Evolutionary conservation across 1,139 yeast genomes (phyloP), one percentile per base, ranked within the genome.

Genomic region (Blastobotrys illinoisensis): DNA sequence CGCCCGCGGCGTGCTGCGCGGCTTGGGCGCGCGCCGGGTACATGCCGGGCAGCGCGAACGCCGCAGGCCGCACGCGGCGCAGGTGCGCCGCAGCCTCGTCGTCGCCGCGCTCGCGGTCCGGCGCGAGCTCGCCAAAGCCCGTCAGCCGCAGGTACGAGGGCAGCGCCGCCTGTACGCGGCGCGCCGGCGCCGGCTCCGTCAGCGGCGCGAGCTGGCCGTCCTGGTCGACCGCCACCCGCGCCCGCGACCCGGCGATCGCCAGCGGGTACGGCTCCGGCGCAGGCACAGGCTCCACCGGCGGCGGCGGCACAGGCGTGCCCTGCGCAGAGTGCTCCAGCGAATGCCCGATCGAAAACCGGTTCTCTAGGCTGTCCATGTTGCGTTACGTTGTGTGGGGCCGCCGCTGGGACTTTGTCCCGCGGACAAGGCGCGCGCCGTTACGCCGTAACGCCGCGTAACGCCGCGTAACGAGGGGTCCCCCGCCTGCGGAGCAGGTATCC

Each of bases 71-170:
- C 40, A 32, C 40, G 16, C 40, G 40, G 40, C 16, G 3, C 40
- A 32, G 3, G 3, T 32, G 40, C 5, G 40, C 40, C 40, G 16
- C 16, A 5, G 11, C 36, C 21, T 44, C 47, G 45, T 32, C 40
- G 43, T 23, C 47, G 23, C 21, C 40, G 40, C 28, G 6, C 28
- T 32, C 40, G 5, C 11, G 40, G 40, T 32, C 40, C 7, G 16
- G 16, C 44, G 54, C 59, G 21, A 66, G 61, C 51, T 65, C 67
- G 24, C 68, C 66, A 50, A 63, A 65, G n/a, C 65, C 65, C n/a
- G 68, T 65, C 14, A 47, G 53, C 19, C 54, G 49, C 36, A 65
- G 57, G 50, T 65, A 65, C 1, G 56, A 40, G 16, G 68, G 68
- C 20, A 64, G 56, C 57, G 40, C 48, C 40, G 47, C 53, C n/a